Evolutionary conservation across 305 asterid species (phyloP), one percentile per base, ranked within the genome.

Genomic region (Plantago lanceolata): DNA sequence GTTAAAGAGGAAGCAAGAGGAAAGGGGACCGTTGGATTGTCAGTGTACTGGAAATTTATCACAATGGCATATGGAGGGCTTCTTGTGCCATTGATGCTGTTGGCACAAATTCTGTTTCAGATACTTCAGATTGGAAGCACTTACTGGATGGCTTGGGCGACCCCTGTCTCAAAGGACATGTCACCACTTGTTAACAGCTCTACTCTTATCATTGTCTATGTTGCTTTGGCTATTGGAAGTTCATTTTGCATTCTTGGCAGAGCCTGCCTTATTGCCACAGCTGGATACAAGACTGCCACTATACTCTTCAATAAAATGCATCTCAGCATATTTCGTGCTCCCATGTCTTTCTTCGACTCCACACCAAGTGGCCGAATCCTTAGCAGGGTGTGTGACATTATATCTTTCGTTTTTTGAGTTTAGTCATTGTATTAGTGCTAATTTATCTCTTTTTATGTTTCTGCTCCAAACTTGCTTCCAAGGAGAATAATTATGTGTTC

Each of bases 121-220:
- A 8, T 61, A 45, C 84, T 92, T 64, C 98, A 89, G 73, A 89
- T 92, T 45, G 90, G 84, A 58, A 87, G 96, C 85, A 89, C 87
- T 72, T 92, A 89, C 64, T 92, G 96, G 98, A 92, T 92, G 95
- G 90, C 96, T n/a, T 92, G 90, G 95, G 98, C 98, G 19, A 85
- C 95, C 45, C 96, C 97, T 0, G 90, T 83, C 18, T 88, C 97
- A 0, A 64, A 75, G 70, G 86, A 72, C 54, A 81, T 63, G 1
- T 61, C 76, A 19, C 74, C 96, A 63, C 76, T 52, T 1, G 97
- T 90, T 52, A 71, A 66, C 6, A 53, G 68, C 72, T 74, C 82
- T 6, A 81, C 81, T 9, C 89, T 91, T 19, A 83, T 91, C 63
- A 67, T 79, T 31, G 96, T 89, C 44, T 89, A 85, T 60, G 84